A percentile compares a stretch with the other conserved stretches of the same genome.
These are phyloP conservation scores for Nicotiana otophora DNA, from an alignment of 257 asterid species.

Conservation along the genomic window DNA sequence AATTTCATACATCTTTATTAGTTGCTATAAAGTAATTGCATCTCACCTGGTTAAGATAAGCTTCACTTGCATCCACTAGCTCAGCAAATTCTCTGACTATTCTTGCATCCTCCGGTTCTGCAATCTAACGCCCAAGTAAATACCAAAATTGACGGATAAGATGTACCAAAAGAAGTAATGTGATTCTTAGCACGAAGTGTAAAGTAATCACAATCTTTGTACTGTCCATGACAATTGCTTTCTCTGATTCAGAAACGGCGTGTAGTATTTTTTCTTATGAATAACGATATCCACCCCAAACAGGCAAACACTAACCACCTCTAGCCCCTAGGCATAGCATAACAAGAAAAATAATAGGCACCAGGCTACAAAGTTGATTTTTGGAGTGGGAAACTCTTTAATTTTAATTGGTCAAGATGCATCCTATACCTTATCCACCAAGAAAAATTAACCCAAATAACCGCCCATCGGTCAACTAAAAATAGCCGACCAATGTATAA, in stretches of 20 bases:
- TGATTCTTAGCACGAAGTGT: not conserved
- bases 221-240: not conserved
- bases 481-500: no score
- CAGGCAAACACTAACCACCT: not conserved
- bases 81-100: slow-evolving; percentile 63
- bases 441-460: no score
- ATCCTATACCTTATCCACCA: not conserved
- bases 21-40: not conserved
- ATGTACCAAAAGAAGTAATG: not conserved
- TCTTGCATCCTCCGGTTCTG: slow-evolving; percentile 68
- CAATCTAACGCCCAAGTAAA: slow-evolving; percentile 44
- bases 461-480: no score
- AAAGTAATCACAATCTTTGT: not conserved
- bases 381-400: not conserved
- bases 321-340: not conserved
- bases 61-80: slow-evolving; percentile 65
- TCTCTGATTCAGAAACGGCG: not conserved
- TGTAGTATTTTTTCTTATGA: not conserved
- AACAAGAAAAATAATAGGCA: not conserved
- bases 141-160: slow-evolving; percentile 18
- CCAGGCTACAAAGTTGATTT: not conserved
- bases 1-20: not conserved
- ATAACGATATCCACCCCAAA: not conserved
- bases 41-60: slow-evolving; percentile 43
- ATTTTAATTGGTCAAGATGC: not conserved